Base-by-base conservation (phyloP, 805 yeast species). In the Nakazawaea pomicola region DNA sequence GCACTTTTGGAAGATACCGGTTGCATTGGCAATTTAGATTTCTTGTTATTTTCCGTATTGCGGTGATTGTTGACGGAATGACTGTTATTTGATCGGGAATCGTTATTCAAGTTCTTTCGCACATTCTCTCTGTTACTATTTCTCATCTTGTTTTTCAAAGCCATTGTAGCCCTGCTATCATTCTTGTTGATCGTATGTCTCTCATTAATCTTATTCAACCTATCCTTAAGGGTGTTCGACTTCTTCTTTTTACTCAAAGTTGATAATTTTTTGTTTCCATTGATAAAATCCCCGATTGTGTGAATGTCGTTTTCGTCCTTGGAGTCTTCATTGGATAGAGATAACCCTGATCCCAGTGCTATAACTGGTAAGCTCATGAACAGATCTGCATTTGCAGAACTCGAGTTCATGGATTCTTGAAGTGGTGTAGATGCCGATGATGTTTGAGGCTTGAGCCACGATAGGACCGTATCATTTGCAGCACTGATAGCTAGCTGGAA, bases 401-500 rank as follows among this genome's bases (percentile, higher is more conserved):
- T 28, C 16, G 7, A 11, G n/a, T n/a, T n/a, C n/a, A n/a, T n/a
- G 14, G 15, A 12, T 5, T 9, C 6, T 14, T 43, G 8, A 15
- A 35, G 17, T 8, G 40, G 33, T 17, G 23, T 8, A 15, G 10
- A 8, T 23, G 25, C 7, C 25, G 25, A n/a, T n/a, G n/a, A n/a
- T n/a, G n/a, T n/a, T n/a, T 49, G 36, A 8, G 43, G 45, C 24
- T 33, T 33, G 33, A 68, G 52, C 78, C 78, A 72, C 17, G 65
- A 60, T 25, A 57, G 36, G 1, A 67, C 67, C 29, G 54, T 58
- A 6, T 52, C 45, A 43, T 63, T 66, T 14, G 62, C 64, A 23
- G 59, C 58, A 3, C 64, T 47, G 5, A 74, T 53, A 4, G 72
- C 67, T 5, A 68, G 56, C 49, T 70, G 75, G 47, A 74, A 67